Conservation (phyloP, 179 eudicot species). For the Amaranthus tricolor region DNA sequence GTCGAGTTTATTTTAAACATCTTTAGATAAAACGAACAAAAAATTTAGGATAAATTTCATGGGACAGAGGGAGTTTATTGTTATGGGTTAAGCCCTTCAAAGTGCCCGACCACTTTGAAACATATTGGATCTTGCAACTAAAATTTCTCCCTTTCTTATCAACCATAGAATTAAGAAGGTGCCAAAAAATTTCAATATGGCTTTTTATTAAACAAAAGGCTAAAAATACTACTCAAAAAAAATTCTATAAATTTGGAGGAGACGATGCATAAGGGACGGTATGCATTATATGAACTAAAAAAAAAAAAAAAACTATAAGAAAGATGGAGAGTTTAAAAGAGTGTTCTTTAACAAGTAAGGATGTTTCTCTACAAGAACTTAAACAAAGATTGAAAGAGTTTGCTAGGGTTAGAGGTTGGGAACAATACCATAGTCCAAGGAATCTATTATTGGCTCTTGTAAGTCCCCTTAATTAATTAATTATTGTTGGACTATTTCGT, state of each 20-base stretch:
- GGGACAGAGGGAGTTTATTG: background rate
- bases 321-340: constrained; percentile 34
- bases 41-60: no score
- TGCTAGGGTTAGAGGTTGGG: constrained; percentile 67
- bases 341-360: constrained; percentile 28
- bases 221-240: background rate
- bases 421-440: constrained; percentile 72
- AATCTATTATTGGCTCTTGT: constrained; percentile 75
- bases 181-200: no score
- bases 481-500: background rate
- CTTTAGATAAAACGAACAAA: no score
- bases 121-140: background rate
- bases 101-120: background rate
- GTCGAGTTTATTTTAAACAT: no score
- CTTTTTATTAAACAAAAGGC: background rate
- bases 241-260: constrained; percentile 19
- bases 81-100: background rate
- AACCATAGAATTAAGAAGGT: no score
- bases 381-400: constrained; percentile 55
- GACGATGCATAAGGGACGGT: background rate
- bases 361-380: constrained; percentile 64
- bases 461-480: constrained; percentile 16
- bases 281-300: no score
- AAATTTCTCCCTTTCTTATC: background rate
- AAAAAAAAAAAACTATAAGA: background rate